Base-by-base conservation (phyloP, 495 filamentous ascomycete genomes). In the Daldinia vernicosa region DNA sequence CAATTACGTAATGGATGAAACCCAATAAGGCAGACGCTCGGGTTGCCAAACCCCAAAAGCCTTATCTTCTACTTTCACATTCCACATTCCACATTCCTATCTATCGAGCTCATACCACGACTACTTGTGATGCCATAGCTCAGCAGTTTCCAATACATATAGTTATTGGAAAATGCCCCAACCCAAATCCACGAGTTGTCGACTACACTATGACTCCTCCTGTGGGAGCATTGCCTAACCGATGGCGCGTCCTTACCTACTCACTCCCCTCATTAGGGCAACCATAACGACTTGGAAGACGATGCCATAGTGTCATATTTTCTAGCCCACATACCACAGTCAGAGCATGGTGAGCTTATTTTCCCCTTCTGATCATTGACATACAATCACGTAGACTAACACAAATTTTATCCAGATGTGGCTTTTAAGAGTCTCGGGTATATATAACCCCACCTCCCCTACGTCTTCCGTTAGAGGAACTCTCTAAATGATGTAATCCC, bases 21-120 rank as follows among this genome's bases (percentile, higher is more conserved):
- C 43, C 43, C 19, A 47, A 47, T 47, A 47, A 47, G 43, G 43
- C 43, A 47, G 19, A 47, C 4, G 9, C 19, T 24, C 43, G 9
- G 43, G 43, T 47, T 22, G 43, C 17, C 8, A 47, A 47, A 47
- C 17, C 19, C 19, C 4, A 24, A 22, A 47, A 47, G 43, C 43
- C 43, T 47, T 47, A 47, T 47, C 43, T 47, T 47, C 43, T 22
- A 47, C 43, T 47, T 47, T 22, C 19, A 47, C 43, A 47, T 47
- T 47, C 43, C 19, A 47, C 1, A 45, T 45, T 9, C 17, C 40
- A 45, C 3, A 2, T 24, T 47, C 3, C 19, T 5, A 47, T 47
- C 8, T 9, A 24, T 47, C 19, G 19, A 47, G 5, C 9, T 24
- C 9, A 12, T 22, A 24, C 9, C 9, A 12, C 33, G 43, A 19